Conservation (phyloP, 2,329 filamentous ascomycete species). For the Grosmannia clavigera region DNA sequence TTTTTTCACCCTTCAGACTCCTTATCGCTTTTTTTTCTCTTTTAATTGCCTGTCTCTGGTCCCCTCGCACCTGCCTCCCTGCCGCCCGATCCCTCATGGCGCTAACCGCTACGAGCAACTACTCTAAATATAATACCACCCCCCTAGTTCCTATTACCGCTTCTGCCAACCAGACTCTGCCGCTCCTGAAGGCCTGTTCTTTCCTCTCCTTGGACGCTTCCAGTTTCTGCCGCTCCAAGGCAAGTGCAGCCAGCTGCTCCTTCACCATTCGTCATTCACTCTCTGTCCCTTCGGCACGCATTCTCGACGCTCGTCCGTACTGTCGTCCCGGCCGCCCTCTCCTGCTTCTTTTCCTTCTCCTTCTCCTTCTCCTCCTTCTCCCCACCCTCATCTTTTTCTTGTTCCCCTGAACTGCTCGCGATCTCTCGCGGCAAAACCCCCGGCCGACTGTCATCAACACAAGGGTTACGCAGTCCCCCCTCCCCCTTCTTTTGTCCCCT, state of each 20-base stretch:
- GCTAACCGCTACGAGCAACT: slow-evolving; percentile 1
- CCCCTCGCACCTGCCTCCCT: not conserved
- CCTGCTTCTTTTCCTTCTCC: not conserved
- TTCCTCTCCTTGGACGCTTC: not conserved
- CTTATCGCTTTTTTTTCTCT: not conserved
- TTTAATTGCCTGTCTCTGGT: not conserved
- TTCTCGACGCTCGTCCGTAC: not conserved
- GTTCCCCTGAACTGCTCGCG: not conserved
- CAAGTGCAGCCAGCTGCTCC: not conserved
- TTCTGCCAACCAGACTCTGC: not conserved
- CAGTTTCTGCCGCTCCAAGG: not conserved
- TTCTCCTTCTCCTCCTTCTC: not conserved
- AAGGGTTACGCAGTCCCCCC: no score
- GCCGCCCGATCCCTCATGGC: slow-evolving; percentile 2
- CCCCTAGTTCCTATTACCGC: slow-evolving; percentile 1
- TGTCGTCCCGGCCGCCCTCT: not conserved
- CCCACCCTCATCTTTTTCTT: no score
- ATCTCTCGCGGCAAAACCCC: not conserved
- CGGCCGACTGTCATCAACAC: not conserved
- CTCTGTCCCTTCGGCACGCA: not conserved
- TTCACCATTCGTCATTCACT: not conserved
- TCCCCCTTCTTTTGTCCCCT: no score
- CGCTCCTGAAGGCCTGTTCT: not conserved
- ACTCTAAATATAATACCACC: slow-evolving; percentile 7
- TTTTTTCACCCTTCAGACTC: not conserved